Conservation (phyloP, 192 early-diverging fungal genomes). For the Coemansia sp. region DNA sequence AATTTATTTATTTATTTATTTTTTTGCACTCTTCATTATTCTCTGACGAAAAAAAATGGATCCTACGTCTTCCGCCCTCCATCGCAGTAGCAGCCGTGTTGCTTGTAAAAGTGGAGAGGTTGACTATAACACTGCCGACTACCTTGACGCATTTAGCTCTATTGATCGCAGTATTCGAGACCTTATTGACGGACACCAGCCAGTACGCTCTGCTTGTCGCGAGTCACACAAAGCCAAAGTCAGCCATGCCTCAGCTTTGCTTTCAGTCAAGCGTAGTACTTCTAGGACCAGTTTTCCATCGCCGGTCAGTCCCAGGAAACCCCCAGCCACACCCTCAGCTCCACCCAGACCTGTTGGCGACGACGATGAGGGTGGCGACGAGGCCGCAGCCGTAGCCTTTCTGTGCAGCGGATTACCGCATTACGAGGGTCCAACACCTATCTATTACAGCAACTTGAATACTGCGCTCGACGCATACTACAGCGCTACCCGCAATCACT, state of each 20-base stretch:
- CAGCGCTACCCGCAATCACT: background rate
- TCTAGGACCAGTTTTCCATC: background rate
- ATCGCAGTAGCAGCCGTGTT: background rate
- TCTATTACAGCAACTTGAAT: slow-evolving; percentile 32
- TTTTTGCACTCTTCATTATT: too few species aligned
- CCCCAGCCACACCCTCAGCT: background rate
- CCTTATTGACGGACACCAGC: slow-evolving; percentile 23
- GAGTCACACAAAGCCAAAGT: background rate
- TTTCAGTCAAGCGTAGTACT: background rate
- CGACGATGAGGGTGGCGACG: slow-evolving; percentile 24
- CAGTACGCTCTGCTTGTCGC: background rate
- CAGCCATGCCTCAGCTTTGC: background rate
- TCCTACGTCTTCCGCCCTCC: background rate
- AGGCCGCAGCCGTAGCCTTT: slow-evolving; percentile 43
- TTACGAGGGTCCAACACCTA: slow-evolving; percentile 39
- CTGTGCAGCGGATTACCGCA: slow-evolving; percentile 49
- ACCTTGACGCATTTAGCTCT: slow-evolving; percentile 34
- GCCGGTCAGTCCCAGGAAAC: background rate
- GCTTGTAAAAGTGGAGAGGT: background rate
- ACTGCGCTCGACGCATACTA: slow-evolving; percentile 14
- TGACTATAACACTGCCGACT: slow-evolving; percentile 26
- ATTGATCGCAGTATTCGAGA: slow-evolving; percentile 42
- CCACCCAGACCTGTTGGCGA: background rate
- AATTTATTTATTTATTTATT: background rate
- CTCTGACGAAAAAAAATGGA: background rate